Conservation (phyloP, 768 basidiomycete genomes). For the Boletus sp. region DNA sequence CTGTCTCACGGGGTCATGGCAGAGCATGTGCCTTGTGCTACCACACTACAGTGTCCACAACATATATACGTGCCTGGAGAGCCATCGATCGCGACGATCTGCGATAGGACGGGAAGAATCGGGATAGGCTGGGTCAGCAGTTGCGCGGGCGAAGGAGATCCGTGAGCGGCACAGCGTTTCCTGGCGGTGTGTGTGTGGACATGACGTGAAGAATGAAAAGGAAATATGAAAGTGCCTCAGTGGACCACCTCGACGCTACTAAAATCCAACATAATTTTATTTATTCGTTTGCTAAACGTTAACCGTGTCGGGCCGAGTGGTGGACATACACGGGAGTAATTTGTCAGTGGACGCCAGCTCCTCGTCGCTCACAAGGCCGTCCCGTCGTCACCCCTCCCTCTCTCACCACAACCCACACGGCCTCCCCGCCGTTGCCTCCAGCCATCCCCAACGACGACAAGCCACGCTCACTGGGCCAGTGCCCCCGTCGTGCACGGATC, state of each 20-base stretch:
- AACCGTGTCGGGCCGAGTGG: conserved; percentile 18
- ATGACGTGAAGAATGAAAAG: conserved; percentile 12
- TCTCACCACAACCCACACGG: conserved; percentile 20
- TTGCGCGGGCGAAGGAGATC: conserved; percentile 1
- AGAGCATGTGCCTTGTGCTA: background rate
- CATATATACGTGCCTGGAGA: conserved; percentile 8
- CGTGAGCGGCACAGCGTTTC: background rate
- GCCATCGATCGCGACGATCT: conserved; percentile 13
- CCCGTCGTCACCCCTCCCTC: conserved; percentile 17
- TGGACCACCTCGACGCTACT: no score
- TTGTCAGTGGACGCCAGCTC: conserved; percentile 17
- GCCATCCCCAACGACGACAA: conserved; percentile 14
- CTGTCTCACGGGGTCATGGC: conserved; percentile 3
- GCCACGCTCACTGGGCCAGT: background rate
- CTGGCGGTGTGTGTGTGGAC: background rate
- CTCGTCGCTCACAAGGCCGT: conserved; percentile 16
- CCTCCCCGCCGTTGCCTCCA: background rate
- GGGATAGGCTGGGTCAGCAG: conserved; percentile 2
- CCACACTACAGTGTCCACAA: background rate
- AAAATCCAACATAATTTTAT: no score
- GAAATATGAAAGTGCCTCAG: conserved; percentile 19
- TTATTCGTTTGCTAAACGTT: background rate
- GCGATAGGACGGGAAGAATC: conserved; percentile 12
- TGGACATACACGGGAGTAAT: conserved; percentile 19
- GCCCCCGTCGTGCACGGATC: conserved; percentile 17